Evolutionary conservation across 2,329 filamentous ascomycete genomes (phyloP), one percentile per base, ranked within the genome.

Genomic region (Biscogniauxia mediterranea): DNA sequence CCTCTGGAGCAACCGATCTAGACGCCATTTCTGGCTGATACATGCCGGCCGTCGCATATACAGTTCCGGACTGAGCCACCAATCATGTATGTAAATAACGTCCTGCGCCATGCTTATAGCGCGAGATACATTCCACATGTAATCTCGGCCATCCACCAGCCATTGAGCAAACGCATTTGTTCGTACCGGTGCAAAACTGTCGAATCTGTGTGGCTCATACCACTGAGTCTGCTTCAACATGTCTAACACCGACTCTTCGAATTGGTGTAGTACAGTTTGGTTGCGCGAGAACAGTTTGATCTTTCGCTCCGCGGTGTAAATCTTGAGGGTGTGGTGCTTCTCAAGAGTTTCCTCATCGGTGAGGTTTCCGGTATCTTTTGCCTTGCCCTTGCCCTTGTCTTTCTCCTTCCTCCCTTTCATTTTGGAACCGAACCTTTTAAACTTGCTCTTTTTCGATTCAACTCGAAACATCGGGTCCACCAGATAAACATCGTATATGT

Each of bases 51-150:
- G 86, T 62, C 95, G 87, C 88, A 98, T 89, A 78, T 99, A 99
- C 52, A 99, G 80, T 76, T 99, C 94, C 0, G 95, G 95, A 69
- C 92, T 97, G 50, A 99, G 79, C 95, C 95, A 99, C 95, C 95
- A 99, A 76, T 98, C 95, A 74, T 99, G 95, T 64, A 99, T 98
- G 76, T 98, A 98, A 69, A 99, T 94, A 64, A 98, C 94, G 78
- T 98, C 95, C 70, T 92, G 92, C 8, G 95, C 95, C 87, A 97
- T 97, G 73, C 92, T 95, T 70, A 99, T 96, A 13, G 95, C 95
- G 66, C 94, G 87, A 11, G 94, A 98, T 7, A 98, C 93, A 74
- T 97, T 96, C 95, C 95, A 99, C 94, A 98, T 98, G 80, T 98
- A 96, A 74, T 99, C 95, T 68, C 95, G 87, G 17, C 92, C 95